These are phyloP conservation scores for Leccinum griseonigrum DNA, from an alignment of 1,284 basidiomycete genomes.

Conservation along the genomic window DNA sequence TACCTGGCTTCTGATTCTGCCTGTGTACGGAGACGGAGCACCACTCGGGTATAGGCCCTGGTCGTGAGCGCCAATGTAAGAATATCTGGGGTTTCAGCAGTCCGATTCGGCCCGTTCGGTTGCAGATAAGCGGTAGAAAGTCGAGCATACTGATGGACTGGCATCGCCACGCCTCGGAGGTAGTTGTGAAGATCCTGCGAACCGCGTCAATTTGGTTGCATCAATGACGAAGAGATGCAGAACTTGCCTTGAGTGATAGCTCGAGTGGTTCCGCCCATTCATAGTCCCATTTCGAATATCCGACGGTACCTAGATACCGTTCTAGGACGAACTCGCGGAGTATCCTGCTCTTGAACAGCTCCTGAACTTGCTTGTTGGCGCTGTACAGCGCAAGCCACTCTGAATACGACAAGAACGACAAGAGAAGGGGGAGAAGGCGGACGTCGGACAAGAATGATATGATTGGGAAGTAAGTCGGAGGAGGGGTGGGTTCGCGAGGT, in stretches of 20 bases:
- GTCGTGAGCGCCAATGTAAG: conserved; percentile 53
- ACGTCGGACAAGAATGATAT: conserved; percentile 49
- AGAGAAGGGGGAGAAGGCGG: conserved; percentile 48
- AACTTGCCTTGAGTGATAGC: conserved; percentile 56
- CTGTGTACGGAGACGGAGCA: conserved; percentile 70
- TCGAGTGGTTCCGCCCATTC: conserved; percentile 55
- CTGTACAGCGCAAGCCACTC: conserved; percentile 64
- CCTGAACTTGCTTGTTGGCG: conserved; percentile 51
- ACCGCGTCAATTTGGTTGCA: conserved; percentile 5
- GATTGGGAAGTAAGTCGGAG: conserved; percentile 51
- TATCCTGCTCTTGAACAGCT: conserved; percentile 46
- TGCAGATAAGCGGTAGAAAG: conserved; percentile 56
- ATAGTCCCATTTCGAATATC: conserved; percentile 66
- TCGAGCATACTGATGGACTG: conserved; percentile 65
- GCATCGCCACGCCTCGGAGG: conserved; percentile 72
- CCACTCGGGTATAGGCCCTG: conserved; percentile 70
- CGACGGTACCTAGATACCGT: conserved; percentile 63
- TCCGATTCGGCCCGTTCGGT: conserved; percentile 36
- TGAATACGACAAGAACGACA: conserved; percentile 57
- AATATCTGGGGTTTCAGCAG: conserved; percentile 35
- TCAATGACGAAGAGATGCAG: not conserved
- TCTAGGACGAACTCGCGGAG: conserved; percentile 64
- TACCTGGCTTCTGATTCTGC: conserved; percentile 52
- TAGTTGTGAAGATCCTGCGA: conserved; percentile 71
- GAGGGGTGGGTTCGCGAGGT: conserved; percentile 20